Evolutionary conservation across 2,329 filamentous ascomycete genomes (phyloP).

Genomic region (Botrytis pseudocinerea): DNA sequence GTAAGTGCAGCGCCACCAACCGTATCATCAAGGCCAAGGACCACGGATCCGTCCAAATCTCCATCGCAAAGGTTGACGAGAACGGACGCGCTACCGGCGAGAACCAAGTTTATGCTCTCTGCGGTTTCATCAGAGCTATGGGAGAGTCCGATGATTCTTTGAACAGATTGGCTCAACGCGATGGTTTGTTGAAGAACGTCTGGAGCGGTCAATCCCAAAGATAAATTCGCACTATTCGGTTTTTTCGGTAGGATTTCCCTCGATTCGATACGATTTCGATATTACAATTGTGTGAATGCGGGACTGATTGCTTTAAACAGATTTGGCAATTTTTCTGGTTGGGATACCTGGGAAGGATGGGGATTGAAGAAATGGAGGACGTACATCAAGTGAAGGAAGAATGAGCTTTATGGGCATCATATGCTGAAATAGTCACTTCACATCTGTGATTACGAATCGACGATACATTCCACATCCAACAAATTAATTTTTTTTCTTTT

Average conservation of each 20-base stretch:
- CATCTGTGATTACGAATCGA: slow-evolving; percentile 39
- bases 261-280: not conserved
- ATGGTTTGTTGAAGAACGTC: slow-evolving; percentile 95
- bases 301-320: slow-evolving; percentile 19
- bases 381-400: slow-evolving; percentile 32
- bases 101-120: slow-evolving; percentile 96
- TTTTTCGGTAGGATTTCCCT: slow-evolving; percentile 35
- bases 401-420: slow-evolving; percentile 35
- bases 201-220: slow-evolving; percentile 65
- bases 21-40: slow-evolving; percentile 99
- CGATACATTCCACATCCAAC: slow-evolving; percentile 35
- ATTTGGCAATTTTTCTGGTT: slow-evolving; percentile 22
- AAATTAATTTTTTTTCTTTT: slow-evolving; percentile 30
- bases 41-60: slow-evolving; percentile 97
- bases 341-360: slow-evolving; percentile 21
- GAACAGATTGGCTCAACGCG: slow-evolving; percentile 93
- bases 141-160: slow-evolving; percentile 96
- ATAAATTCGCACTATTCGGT: slow-evolving; percentile 39
- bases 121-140: slow-evolving; percentile 96
- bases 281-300: not conserved
- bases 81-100: slow-evolving; percentile 92
- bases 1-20: slow-evolving; percentile 99
- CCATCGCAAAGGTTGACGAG: slow-evolving; percentile 97
- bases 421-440: slow-evolving; percentile 40
- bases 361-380: not conserved